Evolutionary conservation across 768 basidiomycete species (phyloP), one percentile per base, ranked within the genome.

Genomic region (Artomyces pyxidatus): DNA sequence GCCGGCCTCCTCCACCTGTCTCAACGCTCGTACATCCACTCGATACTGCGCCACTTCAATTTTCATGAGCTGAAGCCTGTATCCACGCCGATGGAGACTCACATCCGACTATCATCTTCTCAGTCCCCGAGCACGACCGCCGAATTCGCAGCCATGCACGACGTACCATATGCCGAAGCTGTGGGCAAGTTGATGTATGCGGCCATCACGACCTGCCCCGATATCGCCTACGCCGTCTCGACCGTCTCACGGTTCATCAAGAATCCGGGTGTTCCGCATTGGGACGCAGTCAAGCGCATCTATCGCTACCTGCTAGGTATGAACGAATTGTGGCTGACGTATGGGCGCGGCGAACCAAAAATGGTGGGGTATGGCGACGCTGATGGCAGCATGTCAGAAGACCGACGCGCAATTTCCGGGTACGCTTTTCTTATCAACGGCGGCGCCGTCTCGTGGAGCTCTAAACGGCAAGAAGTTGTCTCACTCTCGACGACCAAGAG

Each of bases 401-500:
- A 61, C 44, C 51, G 58, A 10, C 52, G 47, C 29, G 57, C 63
- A 14, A 59, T 63, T 10, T 68, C 50, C 28, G 68, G 64, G 16
- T 68, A 55, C 49, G 62, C 45, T 9, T 68, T 61, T 59, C 58
- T 61, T 8, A 43, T 69, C 32, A 58, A 56, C 21, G 65, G 68
- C 0, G 71, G 65, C 4, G 58, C 67, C 2, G 58, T 77, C 5
- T 53, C 62, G 3, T 78, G 76, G 74, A 58, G 57, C 21, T 66
- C 68, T 0, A 62, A 65, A 41, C 62, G 67, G 41, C 76, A 79
- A 56, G 38, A 50, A 1, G 61, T 62, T 1, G 61, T 73, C 21
- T 58, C 75, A 0, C 54, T 63, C 0, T 76, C 71, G 0, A 71
- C 67, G 0, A 63, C 61, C 3, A 71, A 77, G 53, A 68, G 71